phyloP scores from a whole-genome alignment of 768 basidiomycete genomes.

The Kockovaella imperatae region DNA sequence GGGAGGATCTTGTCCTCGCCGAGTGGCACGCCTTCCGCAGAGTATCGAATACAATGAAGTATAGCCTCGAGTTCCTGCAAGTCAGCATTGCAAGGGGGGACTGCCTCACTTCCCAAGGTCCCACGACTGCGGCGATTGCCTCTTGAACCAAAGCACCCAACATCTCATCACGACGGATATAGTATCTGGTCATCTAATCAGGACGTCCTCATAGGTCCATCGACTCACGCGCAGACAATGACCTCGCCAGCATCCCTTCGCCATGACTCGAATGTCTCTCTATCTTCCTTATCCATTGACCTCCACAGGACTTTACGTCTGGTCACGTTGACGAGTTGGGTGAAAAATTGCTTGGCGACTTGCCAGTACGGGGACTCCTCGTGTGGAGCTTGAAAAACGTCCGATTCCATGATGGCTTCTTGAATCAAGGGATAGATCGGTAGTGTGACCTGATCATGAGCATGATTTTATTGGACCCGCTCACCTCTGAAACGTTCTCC shows the following conservation, averaged over 20 bases:
- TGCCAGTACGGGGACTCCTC: conserved; percentile 39
- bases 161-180: conserved; percentile 78
- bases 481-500: conserved; percentile 72
- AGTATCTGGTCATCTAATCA: conserved; percentile 49
- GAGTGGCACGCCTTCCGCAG: conserved; percentile 75
- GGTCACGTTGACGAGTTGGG: conserved; percentile 64
- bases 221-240: conserved; percentile 40
- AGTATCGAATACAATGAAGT: conserved; percentile 72
- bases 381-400: conserved; percentile 24
- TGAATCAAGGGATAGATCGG: conserved; percentile 87
- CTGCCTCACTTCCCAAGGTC: conserved; percentile 60
- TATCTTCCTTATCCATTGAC: conserved; percentile 33
- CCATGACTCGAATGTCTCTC: conserved; percentile 37
- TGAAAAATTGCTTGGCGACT: conserved; percentile 65
- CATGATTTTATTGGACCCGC: conserved; percentile 42
- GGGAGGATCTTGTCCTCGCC: conserved; percentile 48
- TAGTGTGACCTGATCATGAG: conserved; percentile 50
- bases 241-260: conserved; percentile 44
- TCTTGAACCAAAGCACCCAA: conserved; percentile 62
- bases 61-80: conserved; percentile 74
- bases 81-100: not conserved
- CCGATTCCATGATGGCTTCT: conserved; percentile 55
- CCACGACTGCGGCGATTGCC: no score
- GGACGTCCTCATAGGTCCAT: not conserved
- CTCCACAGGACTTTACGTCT: conserved; percentile 72